Percentiles rank a stretch among this genome's conserved stretches.
Evolutionary conservation across 495 filamentous ascomycete species (phyloP).

Genomic region (Cairneyella variabilis): DNA sequence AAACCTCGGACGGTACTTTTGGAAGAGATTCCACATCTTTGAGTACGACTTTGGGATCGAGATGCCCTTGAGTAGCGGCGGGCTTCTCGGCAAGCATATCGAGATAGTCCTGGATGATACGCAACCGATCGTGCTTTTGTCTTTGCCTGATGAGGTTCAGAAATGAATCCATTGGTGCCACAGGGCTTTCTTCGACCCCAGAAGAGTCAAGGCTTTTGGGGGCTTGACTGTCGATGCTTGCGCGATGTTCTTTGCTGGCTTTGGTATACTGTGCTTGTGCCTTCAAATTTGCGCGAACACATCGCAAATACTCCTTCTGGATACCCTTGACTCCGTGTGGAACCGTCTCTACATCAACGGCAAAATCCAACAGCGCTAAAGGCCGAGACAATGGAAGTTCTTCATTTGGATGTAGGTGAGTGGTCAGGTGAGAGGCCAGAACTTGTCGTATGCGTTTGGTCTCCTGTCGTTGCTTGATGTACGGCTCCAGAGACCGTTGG

Average conservation of each 20-base stretch:
- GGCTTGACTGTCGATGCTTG: neutral
- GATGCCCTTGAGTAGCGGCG: slow-evolving; percentile 43
- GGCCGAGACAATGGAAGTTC: slow-evolving; percentile 23
- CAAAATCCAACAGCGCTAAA: slow-evolving; percentile 28
- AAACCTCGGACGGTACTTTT: slow-evolving; percentile 42
- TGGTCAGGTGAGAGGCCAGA: slow-evolving; percentile 35
- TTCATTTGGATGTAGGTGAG: slow-evolving; percentile 24
- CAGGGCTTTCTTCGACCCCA: neutral
- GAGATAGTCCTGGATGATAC: slow-evolving; percentile 32
- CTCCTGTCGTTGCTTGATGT: slow-evolving; percentile 40
- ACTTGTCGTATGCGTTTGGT: slow-evolving; percentile 37
- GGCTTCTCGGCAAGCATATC: slow-evolving; percentile 42
- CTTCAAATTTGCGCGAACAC: slow-evolving; percentile 24
- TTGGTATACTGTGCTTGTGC: slow-evolving; percentile 20
- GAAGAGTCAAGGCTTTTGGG: neutral
- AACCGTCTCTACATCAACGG: slow-evolving; percentile 24
- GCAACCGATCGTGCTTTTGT: slow-evolving; percentile 22
- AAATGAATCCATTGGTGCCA: slow-evolving; percentile 9
- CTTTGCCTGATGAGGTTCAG: slow-evolving; percentile 17
- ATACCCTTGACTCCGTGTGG: slow-evolving; percentile 30
- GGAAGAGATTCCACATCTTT: slow-evolving; percentile 40
- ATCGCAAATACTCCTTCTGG: slow-evolving; percentile 23
- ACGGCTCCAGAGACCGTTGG: slow-evolving; percentile 24
- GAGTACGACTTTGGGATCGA: slow-evolving; percentile 41
- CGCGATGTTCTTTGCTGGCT: slow-evolving; percentile 8